Conservation (phyloP, 768 basidiomycete species). For the Kwoniella shandongensis region DNA sequence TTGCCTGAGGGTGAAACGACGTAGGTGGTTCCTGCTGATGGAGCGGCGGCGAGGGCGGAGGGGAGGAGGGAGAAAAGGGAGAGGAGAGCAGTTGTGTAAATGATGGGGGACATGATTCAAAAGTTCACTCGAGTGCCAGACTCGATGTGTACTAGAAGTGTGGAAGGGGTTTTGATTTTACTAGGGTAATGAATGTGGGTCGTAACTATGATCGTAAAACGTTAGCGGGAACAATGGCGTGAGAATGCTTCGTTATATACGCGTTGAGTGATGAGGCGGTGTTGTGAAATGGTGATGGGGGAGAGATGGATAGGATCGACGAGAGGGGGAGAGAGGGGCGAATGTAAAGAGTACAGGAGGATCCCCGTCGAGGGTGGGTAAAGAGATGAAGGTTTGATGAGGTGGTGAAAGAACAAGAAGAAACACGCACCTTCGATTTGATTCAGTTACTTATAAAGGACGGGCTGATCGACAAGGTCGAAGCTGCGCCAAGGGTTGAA, state of each 20-base stretch:
- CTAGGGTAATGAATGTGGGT: slow-evolving; percentile 7
- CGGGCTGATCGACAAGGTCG: too few species aligned
- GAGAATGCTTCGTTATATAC: slow-evolving; percentile 3
- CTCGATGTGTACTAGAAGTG: slow-evolving; percentile 4
- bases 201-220: slow-evolving; percentile 7
- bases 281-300: background rate
- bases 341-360: background rate
- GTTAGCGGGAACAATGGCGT: slow-evolving; percentile 1
- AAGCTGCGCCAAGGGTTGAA: background rate
- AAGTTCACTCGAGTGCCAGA: slow-evolving; percentile 18
- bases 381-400: slow-evolving; percentile 6
- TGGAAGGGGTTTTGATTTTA: background rate
- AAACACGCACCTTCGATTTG: slow-evolving; percentile 1
- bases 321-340: background rate
- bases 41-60: slow-evolving; percentile 17
- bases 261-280: background rate
- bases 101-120: slow-evolving; percentile 21
- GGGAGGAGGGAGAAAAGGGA: slow-evolving; percentile 26
- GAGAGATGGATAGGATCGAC: background rate
- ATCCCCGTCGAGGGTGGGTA: background rate
- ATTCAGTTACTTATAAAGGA: background rate
- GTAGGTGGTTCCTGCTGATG: slow-evolving; percentile 25
- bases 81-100: slow-evolving; percentile 20
- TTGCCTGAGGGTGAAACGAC: slow-evolving; percentile 35
- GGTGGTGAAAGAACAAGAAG: background rate